Percentiles rank a stretch among this genome's conserved stretches.
Evolutionary conservation across 1,139 yeast species (phyloP).

Genomic region (Pichia sp.): DNA sequence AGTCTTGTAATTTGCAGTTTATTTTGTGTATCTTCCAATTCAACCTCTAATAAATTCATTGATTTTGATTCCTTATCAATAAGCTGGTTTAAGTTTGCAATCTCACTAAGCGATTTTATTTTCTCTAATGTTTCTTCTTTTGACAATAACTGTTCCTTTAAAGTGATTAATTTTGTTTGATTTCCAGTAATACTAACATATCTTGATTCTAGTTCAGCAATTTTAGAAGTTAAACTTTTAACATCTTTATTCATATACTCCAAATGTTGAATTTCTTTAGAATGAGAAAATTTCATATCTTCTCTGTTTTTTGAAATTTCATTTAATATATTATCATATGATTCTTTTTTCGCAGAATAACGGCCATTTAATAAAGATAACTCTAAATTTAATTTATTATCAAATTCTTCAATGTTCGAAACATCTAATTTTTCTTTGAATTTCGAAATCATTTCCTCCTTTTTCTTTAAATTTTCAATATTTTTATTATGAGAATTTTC

Average conservation of each 20-base stretch:
- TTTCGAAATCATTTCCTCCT: constrained; percentile 10
- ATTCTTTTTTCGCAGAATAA: constrained; percentile 1
- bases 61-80: constrained; percentile 2
- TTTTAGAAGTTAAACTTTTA: constrained; percentile 30
- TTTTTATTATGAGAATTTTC: constrained; percentile 41
- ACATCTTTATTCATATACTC: constrained; percentile 36
- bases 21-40: constrained; percentile 46
- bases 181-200: constrained; percentile 35
- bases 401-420: constrained; percentile 17
- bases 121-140: constrained; percentile 31
- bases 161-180: constrained; percentile 33
- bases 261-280: constrained; percentile 39
- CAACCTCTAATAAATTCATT: constrained; percentile 6
- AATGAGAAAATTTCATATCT: constrained; percentile 31
- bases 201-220: constrained; percentile 32
- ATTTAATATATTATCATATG: constrained; percentile 16
- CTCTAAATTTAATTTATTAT: constrained; percentile 13
- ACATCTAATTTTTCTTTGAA: constrained; percentile 7
- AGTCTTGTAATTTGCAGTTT: constrained; percentile 46
- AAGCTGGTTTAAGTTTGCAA: constrained; percentile 33
- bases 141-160: constrained; percentile 32
- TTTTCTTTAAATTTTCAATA: constrained; percentile 26
- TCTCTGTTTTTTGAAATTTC: constrained; percentile 8
- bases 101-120: constrained; percentile 30
- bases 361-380: constrained; percentile 6